Evolutionary conservation across 1,139 yeast genomes (phyloP).

Genomic region (Candida buenavistaensis): DNA sequence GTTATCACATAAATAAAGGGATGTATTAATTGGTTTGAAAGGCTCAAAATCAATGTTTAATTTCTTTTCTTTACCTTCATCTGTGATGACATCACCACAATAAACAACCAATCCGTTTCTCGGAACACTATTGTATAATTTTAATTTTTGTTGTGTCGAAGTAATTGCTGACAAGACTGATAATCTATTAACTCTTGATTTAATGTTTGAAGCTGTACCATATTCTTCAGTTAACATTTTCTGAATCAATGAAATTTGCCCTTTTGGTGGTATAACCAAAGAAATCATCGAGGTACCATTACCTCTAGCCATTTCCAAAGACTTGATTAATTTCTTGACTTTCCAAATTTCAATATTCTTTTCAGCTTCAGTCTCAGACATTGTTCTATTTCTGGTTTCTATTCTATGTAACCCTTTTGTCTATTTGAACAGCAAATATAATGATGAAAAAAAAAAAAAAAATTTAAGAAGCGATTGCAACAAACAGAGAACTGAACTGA

Average conservation of each 20-base stretch:
- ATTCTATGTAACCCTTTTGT: slow-evolving; percentile 3
- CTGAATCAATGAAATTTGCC: slow-evolving; percentile 84
- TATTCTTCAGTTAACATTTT: slow-evolving; percentile 97
- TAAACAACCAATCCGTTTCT: slow-evolving; percentile 91
- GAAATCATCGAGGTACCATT: slow-evolving; percentile 99
- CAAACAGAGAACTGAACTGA: too few species aligned
- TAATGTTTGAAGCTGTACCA: slow-evolving; percentile 97
- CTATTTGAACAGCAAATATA: slow-evolving; percentile 1
- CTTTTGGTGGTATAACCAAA: slow-evolving; percentile 90
- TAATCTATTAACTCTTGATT: slow-evolving; percentile 93
- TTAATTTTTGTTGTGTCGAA: slow-evolving; percentile 94
- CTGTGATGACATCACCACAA: slow-evolving; percentile 98
- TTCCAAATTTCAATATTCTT: slow-evolving; percentile 99
- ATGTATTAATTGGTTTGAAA: slow-evolving; percentile 96
- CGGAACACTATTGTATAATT: slow-evolving; percentile 86
- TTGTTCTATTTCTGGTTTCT: slow-evolving; percentile 7
- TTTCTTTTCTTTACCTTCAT: slow-evolving; percentile 95
- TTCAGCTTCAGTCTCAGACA: slow-evolving; percentile 55
- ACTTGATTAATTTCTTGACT: slow-evolving; percentile 88
- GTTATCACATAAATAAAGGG: slow-evolving; percentile 93
- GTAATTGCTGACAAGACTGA: slow-evolving; percentile 96
- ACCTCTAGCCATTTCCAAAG: slow-evolving; percentile 89
- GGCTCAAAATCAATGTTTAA: slow-evolving; percentile 95
- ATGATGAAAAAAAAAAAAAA: slow-evolving; percentile 1
- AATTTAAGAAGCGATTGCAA: background rate